Evolutionary conservation across 768 basidiomycete species (phyloP).

Genomic region (Mycena alexandri): DNA sequence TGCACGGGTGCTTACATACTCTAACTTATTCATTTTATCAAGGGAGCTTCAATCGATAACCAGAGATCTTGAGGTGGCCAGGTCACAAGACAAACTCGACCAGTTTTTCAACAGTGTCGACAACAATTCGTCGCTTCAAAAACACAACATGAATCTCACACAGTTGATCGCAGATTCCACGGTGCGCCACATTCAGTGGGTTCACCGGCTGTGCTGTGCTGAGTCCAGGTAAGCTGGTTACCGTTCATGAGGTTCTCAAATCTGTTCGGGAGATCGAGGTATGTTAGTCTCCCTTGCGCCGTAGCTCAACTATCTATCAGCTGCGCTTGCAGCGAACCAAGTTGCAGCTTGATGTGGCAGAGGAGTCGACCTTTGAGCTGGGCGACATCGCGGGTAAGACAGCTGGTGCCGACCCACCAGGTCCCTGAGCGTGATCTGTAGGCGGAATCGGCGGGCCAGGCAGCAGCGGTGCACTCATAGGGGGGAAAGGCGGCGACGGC

Average conservation of each 20-base stretch:
- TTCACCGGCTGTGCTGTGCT: neutral
- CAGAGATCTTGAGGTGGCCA: conserved; percentile 3
- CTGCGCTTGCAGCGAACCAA: too few species aligned
- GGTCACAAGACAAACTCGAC: conserved; percentile 1
- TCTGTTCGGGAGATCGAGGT: neutral
- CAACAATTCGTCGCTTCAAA: neutral
- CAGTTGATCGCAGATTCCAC: conserved; percentile 23
- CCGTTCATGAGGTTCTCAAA: neutral
- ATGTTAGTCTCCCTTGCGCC: too few species aligned
- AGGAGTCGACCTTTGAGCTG: too few species aligned
- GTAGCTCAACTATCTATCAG: too few species aligned
- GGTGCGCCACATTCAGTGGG: conserved; percentile 11
- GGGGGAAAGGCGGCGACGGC: too few species aligned
- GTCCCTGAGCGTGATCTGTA: too few species aligned
- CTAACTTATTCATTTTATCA: neutral
- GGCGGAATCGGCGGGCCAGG: too few species aligned
- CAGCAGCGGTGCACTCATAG: too few species aligned
- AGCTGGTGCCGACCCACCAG: too few species aligned
- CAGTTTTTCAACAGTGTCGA: neutral
- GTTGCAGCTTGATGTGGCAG: too few species aligned
- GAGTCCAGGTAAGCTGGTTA: neutral
- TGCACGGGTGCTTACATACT: too few species aligned
- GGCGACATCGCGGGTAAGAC: too few species aligned
- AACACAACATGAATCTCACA: conserved; percentile 22
- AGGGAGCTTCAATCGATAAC: conserved; percentile 27